Conservation (phyloP, 2,329 filamentous ascomycete species). For the Aschersonia sp. region DNA sequence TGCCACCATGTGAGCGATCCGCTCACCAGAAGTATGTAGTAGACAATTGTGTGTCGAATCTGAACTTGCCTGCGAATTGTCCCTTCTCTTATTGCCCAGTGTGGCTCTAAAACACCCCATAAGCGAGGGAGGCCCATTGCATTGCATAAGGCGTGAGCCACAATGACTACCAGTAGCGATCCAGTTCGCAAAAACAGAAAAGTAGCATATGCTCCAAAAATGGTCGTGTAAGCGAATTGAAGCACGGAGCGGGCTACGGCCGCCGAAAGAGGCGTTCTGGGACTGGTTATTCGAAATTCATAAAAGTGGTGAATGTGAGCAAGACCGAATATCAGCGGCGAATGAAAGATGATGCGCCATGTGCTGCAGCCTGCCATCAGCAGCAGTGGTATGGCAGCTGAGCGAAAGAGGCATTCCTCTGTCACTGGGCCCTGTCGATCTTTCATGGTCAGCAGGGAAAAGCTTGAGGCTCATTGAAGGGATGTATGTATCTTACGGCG, state of each 20-base stretch:
- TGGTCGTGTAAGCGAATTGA: constrained; percentile 78
- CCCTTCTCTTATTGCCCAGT: constrained; percentile 18
- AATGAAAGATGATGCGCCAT: constrained; percentile 56
- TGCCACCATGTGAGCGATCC: constrained; percentile 61
- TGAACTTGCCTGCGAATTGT: constrained; percentile 9
- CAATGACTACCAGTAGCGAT: constrained; percentile 59
- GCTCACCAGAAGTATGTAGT: constrained; percentile 61
- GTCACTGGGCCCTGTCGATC: constrained; percentile 61
- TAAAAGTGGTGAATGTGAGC: constrained; percentile 94
- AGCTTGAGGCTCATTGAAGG: background rate
- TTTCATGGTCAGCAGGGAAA: background rate
- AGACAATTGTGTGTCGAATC: constrained; percentile 54
- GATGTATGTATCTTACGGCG: constrained; percentile 40
- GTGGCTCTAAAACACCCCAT: constrained; percentile 59
- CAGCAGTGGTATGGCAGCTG: constrained; percentile 70
- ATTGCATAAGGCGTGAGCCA: constrained; percentile 84
- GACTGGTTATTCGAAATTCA: constrained; percentile 75
- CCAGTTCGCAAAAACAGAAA: constrained; percentile 81
- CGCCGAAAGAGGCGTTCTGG: constrained; percentile 46
- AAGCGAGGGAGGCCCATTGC: constrained; percentile 77
- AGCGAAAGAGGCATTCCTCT: constrained; percentile 89
- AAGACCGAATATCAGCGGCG: constrained; percentile 80
- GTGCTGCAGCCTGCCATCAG: constrained; percentile 50
- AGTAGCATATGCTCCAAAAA: constrained; percentile 87
- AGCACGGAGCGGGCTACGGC: constrained; percentile 60